Conservation (phyloP, 352 stramenopile genomes). For the Pythium pyrilobum region DNA sequence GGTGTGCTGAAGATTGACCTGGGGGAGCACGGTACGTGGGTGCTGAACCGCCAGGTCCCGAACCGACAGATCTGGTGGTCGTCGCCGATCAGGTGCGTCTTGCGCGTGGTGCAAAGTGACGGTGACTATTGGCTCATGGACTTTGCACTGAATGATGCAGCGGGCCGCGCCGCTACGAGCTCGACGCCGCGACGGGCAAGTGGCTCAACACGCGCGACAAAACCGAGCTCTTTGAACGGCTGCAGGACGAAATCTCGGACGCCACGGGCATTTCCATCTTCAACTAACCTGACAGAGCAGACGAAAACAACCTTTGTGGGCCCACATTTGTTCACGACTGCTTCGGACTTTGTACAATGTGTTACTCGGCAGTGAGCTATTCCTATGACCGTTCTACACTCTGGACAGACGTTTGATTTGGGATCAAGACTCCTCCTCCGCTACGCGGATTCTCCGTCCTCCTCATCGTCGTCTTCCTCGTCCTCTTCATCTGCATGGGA, state of each 20-base stretch:
- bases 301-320: background rate
- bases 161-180: conserved; percentile 89
- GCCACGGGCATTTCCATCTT: conserved; percentile 79
- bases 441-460: conserved; percentile 17
- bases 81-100: conserved; percentile 86
- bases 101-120: too few species aligned
- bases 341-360: too few species aligned
- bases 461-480: conserved; percentile 37
- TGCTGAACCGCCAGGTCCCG: conserved; percentile 97
- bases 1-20: conserved; percentile 95
- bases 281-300: conserved; percentile 22
- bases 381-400: too few species aligned
- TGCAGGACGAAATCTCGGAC: conserved; percentile 75
- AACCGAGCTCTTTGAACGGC: conserved; percentile 62
- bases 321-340: background rate
- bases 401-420: too few species aligned
- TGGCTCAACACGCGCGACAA: conserved; percentile 85
- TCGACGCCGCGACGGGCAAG: conserved; percentile 47
- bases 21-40: conserved; percentile 92
- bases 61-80: conserved; percentile 98
- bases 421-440: background rate
- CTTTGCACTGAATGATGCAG: conserved; percentile 21
- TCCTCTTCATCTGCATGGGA: conserved; percentile 8
- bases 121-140: background rate
- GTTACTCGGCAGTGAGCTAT: too few species aligned